A percentile compares a stretch with the other conserved stretches of the same genome.
Evolutionary conservation across 2,329 filamentous ascomycete species (phyloP).

Genomic region (Pezicula rhizophila): DNA sequence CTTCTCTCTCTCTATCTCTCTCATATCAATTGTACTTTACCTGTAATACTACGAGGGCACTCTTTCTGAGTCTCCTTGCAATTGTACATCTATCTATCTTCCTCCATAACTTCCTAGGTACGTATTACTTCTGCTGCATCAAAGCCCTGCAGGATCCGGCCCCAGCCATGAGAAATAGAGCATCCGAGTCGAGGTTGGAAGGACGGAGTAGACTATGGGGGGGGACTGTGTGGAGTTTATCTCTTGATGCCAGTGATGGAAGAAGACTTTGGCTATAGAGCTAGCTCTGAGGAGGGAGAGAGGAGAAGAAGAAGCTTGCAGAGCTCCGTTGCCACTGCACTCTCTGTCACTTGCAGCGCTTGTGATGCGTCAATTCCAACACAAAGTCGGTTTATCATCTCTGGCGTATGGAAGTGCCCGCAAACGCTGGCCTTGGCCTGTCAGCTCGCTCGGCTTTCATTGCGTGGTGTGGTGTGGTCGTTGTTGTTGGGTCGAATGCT

Average conservation of each 20-base stretch:
- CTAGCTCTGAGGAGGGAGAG: background rate
- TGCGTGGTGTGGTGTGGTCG: background rate
- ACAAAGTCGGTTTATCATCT: background rate
- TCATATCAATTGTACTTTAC: background rate
- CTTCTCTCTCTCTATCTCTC: too few relatives aligned
- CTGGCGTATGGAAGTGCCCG: background rate
- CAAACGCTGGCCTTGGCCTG: background rate
- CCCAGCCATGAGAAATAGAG: background rate
- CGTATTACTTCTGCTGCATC: background rate
- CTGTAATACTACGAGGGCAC: background rate
- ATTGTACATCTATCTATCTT: background rate
- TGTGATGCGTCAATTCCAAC: background rate
- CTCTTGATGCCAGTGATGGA: background rate
- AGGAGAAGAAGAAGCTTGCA: background rate
- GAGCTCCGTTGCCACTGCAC: background rate
- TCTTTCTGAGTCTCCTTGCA: background rate
- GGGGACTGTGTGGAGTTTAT: too few relatives aligned
- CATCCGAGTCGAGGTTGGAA: background rate
- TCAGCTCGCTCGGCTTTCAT: background rate
- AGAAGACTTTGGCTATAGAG: background rate
- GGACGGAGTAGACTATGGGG: too few relatives aligned
- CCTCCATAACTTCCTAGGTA: background rate
- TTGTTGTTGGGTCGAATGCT: background rate
- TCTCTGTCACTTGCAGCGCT: background rate
- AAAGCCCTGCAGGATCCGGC: background rate